These are phyloP conservation scores for Diospyros lotus DNA, from an alignment of 148 eudicot genomes.

Conservation along the genomic window DNA sequence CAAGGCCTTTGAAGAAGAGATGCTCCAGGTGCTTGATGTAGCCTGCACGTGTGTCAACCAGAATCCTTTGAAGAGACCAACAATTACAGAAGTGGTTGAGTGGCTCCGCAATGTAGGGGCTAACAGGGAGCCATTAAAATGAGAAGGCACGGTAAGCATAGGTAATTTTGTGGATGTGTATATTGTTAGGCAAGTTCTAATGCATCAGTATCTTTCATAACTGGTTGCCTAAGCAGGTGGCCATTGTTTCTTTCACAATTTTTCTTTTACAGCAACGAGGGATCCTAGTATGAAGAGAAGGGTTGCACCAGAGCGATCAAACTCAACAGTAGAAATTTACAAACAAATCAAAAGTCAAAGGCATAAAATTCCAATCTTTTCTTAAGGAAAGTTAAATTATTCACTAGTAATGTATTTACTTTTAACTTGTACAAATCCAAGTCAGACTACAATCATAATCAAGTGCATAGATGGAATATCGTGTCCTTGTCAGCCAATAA, in stretches of 20 bases:
- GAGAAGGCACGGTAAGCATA: not conserved
- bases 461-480: not conserved
- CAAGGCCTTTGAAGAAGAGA: slow-evolving; percentile 15
- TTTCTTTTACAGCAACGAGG: not conserved
- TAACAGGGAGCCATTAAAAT: not conserved
- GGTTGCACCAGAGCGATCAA: not conserved
- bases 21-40: slow-evolving; percentile 16
- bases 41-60: slow-evolving; percentile 16
- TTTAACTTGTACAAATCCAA: not conserved
- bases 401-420: not conserved
- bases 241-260: not conserved
- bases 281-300: not conserved
- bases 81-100: slow-evolving; percentile 11
- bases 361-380: not conserved
- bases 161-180: not conserved
- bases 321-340: not conserved
- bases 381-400: not conserved
- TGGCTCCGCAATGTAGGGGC: slow-evolving; percentile 8
- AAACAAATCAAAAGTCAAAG: not conserved
- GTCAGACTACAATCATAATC: not conserved
- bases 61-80: slow-evolving; percentile 11
- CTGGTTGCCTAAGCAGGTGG: not conserved
- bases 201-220: not conserved
- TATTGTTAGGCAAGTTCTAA: not conserved
- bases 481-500: not conserved